Evolutionary conservation across 1,139 yeast species (phyloP).

Genomic region (Pichia sp.): DNA sequence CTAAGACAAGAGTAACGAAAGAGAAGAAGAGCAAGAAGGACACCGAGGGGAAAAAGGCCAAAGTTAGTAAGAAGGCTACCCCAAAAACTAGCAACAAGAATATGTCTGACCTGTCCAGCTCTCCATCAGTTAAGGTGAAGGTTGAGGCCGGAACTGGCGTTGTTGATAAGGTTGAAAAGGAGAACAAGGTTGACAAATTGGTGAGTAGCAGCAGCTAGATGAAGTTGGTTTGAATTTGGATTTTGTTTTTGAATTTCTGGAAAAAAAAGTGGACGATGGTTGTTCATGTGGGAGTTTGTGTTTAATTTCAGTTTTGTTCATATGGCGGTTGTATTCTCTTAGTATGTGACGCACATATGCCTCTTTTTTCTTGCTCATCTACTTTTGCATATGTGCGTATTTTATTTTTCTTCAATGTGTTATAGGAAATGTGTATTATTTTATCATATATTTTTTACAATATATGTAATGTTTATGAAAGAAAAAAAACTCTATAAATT

Average conservation of each 20-base stretch:
- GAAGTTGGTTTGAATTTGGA: background rate
- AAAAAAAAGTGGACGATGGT: background rate
- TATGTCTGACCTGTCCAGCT: constrained; percentile 5
- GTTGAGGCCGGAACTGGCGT: constrained; percentile 5
- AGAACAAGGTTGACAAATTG: constrained; percentile 9
- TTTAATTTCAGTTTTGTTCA: background rate
- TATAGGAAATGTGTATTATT: constrained; percentile 13
- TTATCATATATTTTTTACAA: background rate
- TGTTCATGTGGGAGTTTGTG: background rate
- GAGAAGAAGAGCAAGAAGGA: constrained; percentile 15
- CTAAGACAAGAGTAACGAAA: constrained; percentile 7
- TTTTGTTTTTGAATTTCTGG: constrained; percentile 1
- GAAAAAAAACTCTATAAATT: background rate
- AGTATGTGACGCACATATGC: background rate
- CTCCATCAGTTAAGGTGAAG: constrained; percentile 11
- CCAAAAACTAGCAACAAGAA: constrained; percentile 12
- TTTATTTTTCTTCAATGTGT: constrained; percentile 8
- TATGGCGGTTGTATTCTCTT: background rate
- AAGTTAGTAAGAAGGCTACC: constrained; percentile 5
- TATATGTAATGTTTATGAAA: background rate
- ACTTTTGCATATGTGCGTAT: background rate
- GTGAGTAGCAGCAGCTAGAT: constrained; percentile 2
- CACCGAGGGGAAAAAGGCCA: constrained; percentile 8
- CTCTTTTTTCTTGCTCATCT: background rate
- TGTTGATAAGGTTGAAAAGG: constrained; percentile 12